Base-by-base conservation (phyloP, 768 basidiomycete genomes). In the Symmetrospora coprosmae region DNA sequence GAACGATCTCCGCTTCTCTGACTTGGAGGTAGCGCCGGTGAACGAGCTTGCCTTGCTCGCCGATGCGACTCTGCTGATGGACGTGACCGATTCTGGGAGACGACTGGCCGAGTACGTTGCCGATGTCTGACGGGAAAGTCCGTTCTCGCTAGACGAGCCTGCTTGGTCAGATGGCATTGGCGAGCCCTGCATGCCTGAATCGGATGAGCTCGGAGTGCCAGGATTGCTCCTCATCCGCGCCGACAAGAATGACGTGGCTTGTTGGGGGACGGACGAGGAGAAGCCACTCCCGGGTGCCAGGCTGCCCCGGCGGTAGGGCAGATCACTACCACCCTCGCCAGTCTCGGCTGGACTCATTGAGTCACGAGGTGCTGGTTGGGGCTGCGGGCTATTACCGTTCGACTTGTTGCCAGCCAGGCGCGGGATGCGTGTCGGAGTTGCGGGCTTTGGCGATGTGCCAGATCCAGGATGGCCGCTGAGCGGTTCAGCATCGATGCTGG, bases 241-340 rank as follows among this genome's bases (percentile, higher is more conserved):
- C 38, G 78, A 92, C 75, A 27, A 87, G 90, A 59, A 94, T 87
- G 69, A 90, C 86, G 58, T 66, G 49, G 31, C 64, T 65, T 67
- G 64, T 8, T 7, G 21, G 14, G 53, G 34, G 17, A 30, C 43
- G 8, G 63, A 55, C 5, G 49, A 51, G 25, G 46, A 45, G 27
- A 58, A 45, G 4, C 55, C 55, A 46, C 41, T 13, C 14, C 55
- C 55, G 4, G 55, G 55, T n/a, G n/a, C 34, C n/a, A 51, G 35
- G 23, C 50, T 60, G 19, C 50, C 53, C 6, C 48, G 27, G 13
- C 59, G 59, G 14, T 50, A 37, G 34, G 28, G 30, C 13, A 23
- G 14, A 35, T 60, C 48, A 6, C 28, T 35, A 25, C 16, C 19
- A 21, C 14, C 13, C 2, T 38, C 30, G 13, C n/a, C 5, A 5